A percentile compares a stretch with the other conserved stretches of the same genome.
Evolutionary conservation across 2,329 filamentous ascomycete species (phyloP).

Genomic region (Botrytis aclada): DNA sequence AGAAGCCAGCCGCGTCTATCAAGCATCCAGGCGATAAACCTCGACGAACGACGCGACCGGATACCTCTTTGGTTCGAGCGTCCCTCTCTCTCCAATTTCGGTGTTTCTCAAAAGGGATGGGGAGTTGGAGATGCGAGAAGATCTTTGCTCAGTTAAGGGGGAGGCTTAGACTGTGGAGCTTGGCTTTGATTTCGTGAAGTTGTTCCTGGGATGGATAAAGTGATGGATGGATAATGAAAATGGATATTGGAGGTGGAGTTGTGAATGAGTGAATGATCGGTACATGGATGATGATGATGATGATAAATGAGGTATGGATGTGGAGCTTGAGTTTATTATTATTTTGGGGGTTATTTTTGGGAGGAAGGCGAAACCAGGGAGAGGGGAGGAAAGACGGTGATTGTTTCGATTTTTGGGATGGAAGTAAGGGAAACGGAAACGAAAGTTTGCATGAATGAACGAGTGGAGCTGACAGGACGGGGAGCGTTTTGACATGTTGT

Average conservation of each 20-base stretch:
- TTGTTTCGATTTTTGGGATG: background rate
- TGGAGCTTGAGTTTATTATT: background rate
- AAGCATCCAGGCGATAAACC: background rate
- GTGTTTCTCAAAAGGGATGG: constrained; percentile 4
- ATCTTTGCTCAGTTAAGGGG: constrained; percentile 11
- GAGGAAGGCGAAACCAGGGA: background rate
- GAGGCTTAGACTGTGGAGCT: constrained; percentile 14
- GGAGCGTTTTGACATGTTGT: background rate
- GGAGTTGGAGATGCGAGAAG: background rate
- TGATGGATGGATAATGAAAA: background rate
- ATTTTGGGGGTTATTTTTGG: background rate
- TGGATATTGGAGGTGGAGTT: background rate
- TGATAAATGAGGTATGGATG: background rate
- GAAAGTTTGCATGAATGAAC: background rate
- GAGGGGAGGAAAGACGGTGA: background rate
- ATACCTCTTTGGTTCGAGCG: background rate
- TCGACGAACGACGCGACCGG: background rate
- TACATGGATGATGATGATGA: background rate
- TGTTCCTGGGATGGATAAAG: background rate
- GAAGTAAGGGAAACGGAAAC: background rate
- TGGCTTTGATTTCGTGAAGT: background rate
- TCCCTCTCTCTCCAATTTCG: background rate
- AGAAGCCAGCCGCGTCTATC: background rate
- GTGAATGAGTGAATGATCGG: background rate
- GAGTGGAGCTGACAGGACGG: constrained; percentile 1